Evolutionary conservation across 495 filamentous ascomycete genomes (phyloP).

Genomic region (Neurospora sp.): DNA sequence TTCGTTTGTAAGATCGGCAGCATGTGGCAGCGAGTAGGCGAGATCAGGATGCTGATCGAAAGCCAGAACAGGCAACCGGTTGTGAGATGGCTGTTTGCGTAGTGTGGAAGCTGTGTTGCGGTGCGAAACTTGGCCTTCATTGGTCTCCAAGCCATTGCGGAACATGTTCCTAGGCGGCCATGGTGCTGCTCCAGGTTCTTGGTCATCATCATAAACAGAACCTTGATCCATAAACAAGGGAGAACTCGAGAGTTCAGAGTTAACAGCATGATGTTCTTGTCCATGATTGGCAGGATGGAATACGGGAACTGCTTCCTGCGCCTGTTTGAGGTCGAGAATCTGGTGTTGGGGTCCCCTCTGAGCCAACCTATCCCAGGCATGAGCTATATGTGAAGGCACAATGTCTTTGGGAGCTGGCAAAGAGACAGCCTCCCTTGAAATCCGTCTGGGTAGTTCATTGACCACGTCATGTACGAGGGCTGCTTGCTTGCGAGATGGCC

Average conservation of each 20-base stretch:
- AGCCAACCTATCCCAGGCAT: neutral
- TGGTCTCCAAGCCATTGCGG: neutral
- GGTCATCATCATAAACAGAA: neutral
- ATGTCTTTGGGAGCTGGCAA: neutral
- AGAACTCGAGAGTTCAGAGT: neutral
- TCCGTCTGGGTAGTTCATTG: neutral
- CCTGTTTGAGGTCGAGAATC: neutral
- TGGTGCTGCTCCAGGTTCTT: neutral
- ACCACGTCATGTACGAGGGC: neutral
- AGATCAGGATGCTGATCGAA: neutral
- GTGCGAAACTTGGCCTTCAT: neutral
- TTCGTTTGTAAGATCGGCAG: neutral
- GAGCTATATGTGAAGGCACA: neutral
- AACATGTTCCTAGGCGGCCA: neutral
- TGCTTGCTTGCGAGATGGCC: neutral
- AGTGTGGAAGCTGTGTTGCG: neutral
- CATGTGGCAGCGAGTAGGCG: neutral
- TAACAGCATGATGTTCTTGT: neutral
- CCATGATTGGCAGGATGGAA: neutral
- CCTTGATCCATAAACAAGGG: neutral
- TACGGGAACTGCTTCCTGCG: neutral
- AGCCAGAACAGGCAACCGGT: neutral
- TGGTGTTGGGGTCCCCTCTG: neutral
- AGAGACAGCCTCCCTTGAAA: neutral
- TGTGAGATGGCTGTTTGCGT: neutral